Conservation (phyloP, 1,284 basidiomycete genomes). For the Ganoderma lingzhi region DNA sequence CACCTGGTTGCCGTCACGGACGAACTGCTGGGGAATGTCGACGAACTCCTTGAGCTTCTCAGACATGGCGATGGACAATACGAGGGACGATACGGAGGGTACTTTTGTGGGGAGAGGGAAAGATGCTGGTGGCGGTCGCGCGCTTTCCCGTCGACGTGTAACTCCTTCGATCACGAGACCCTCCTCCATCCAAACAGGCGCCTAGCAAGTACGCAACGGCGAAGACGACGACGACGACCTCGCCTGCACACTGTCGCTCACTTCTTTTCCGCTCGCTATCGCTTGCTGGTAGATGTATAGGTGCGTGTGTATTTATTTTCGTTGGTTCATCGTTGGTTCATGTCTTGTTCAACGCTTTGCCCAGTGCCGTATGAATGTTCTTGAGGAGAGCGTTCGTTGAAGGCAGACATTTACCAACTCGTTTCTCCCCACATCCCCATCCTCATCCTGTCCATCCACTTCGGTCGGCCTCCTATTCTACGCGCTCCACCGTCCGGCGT, state of each 20-base stretch:
- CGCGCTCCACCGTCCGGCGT: background rate
- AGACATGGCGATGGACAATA: conserved; percentile 66
- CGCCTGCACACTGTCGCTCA: background rate
- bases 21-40: conserved; percentile 92
- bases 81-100: conserved; percentile 18
- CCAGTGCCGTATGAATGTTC: conserved; percentile 43
- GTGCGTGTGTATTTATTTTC: background rate
- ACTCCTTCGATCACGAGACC: conserved; percentile 33
- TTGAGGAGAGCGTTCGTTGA: conserved; percentile 35
- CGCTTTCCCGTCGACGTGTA: conserved; percentile 37
- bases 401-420: conserved; percentile 29
- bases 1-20: conserved; percentile 94
- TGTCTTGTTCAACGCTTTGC: background rate
- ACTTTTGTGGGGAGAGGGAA: conserved; percentile 32
- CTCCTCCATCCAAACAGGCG: conserved; percentile 1
- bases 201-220: background rate
- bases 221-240: background rate
- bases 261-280: background rate
- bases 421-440: background rate
- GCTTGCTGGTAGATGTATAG: conserved; percentile 25
- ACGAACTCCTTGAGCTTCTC: conserved; percentile 92
- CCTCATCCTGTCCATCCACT: conserved; percentile 4
- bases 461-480: background rate
- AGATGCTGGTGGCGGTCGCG: conserved; percentile 25
- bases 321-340: background rate